phyloP scores from a whole-genome alignment of 192 early-diverging fungal genomes.

The Backusella luteola region DNA sequence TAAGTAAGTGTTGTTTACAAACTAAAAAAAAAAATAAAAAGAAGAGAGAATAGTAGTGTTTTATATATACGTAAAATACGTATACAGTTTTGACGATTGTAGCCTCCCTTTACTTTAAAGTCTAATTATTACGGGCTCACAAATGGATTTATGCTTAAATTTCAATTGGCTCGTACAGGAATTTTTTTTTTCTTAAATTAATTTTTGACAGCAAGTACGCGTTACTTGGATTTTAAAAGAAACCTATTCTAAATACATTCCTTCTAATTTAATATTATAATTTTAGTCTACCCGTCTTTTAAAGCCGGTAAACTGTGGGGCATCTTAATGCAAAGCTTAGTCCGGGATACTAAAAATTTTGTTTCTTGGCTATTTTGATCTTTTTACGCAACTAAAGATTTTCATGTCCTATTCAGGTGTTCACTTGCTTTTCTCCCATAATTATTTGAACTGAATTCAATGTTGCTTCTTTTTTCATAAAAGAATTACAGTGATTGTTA shows the following conservation, averaged over 20 bases:
- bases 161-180: neutral
- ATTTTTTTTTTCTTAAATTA: neutral
- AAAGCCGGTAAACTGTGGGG: neutral
- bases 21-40: neutral
- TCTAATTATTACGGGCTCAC: neutral
- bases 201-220: slow-evolving; percentile 1
- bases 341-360: neutral
- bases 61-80: neutral
- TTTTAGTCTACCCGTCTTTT: neutral
- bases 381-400: neutral
- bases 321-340: neutral
- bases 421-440: neutral
- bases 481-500: too few relatives aligned
- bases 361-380: neutral
- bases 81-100: slow-evolving; percentile 3
- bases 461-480: too few relatives aligned
- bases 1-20: neutral
- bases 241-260: neutral
- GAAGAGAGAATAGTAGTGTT: neutral
- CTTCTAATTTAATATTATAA: neutral
- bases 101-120: neutral
- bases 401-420: neutral
- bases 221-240: neutral
- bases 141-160: slow-evolving; percentile 7
- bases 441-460: neutral